These are phyloP conservation scores for Penicillium maclennaniae DNA, from an alignment of 495 filamentous ascomycete genomes.

Conservation along the genomic window DNA sequence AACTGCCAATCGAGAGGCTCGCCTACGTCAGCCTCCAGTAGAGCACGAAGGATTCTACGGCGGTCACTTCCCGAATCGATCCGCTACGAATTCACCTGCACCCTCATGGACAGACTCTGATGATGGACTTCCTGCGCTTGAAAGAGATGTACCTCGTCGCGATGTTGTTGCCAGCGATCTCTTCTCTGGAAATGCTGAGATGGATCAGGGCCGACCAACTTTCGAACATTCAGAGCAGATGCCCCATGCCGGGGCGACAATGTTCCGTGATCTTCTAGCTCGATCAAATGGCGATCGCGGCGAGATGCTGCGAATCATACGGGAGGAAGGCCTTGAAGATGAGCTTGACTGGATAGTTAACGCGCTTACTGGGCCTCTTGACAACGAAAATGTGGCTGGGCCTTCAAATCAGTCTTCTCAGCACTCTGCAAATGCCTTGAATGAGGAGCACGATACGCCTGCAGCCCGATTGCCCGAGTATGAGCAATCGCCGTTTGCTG, in stretches of 20 bases:
- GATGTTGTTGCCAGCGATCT: not conserved
- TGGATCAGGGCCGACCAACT: not conserved
- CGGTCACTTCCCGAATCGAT: slow-evolving; percentile 7
- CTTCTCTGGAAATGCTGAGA: not conserved
- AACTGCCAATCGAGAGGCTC: slow-evolving; percentile 4
- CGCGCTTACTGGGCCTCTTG: slow-evolving; percentile 29
- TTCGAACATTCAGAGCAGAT: slow-evolving; percentile 1
- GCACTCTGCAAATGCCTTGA: not conserved
- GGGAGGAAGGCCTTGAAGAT: slow-evolving; percentile 54
- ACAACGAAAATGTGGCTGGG: slow-evolving; percentile 4
- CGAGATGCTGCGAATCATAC: slow-evolving; percentile 57
- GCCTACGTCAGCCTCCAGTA: slow-evolving; percentile 1
- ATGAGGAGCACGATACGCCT: not conserved
- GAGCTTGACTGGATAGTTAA: slow-evolving; percentile 50
- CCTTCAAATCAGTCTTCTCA: slow-evolving; percentile 5
- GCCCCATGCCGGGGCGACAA: slow-evolving; percentile 31
- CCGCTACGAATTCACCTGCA: slow-evolving; percentile 19
- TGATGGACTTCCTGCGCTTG: slow-evolving; percentile 10
- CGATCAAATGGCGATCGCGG: slow-evolving; percentile 55
- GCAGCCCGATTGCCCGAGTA: not conserved
- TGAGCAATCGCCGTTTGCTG: slow-evolving; percentile 3
- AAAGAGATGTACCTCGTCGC: not conserved
- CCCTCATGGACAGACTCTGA: slow-evolving; percentile 24
- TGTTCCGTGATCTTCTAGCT: slow-evolving; percentile 49
- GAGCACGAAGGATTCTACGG: slow-evolving; percentile 14